Evolutionary conservation across 2,329 filamentous ascomycete genomes (phyloP).

Genomic region (Hymenoscyphus salicellus): DNA sequence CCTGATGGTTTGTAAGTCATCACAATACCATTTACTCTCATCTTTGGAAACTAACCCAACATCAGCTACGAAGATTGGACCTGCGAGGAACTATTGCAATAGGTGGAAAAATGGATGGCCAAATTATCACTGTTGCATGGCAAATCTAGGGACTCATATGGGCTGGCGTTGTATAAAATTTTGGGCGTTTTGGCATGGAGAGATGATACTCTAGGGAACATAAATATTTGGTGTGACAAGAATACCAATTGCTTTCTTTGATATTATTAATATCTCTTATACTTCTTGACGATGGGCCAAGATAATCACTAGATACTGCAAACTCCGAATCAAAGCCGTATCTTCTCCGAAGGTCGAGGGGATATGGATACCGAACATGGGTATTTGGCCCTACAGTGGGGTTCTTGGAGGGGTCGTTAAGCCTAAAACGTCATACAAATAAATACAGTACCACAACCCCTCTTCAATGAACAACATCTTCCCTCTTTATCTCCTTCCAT

Average conservation of each 20-base stretch:
- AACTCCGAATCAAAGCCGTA: no score
- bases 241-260: not conserved
- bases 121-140: conserved; percentile 6
- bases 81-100: conserved; percentile 79
- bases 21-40: not conserved
- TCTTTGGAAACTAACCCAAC: conserved; percentile 7
- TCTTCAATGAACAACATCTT: conserved; percentile 3
- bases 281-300: no score
- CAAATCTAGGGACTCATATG: conserved; percentile 28
- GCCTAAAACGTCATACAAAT: conserved; percentile 29
- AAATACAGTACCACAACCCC: conserved; percentile 2
- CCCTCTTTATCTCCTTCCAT: not conserved
- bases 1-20: conserved; percentile 86
- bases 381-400: no score
- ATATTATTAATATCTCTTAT: not conserved
- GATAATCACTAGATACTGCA: no score
- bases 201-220: not conserved
- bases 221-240: not conserved
- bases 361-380: no score
- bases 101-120: conserved; percentile 11
- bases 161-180: conserved; percentile 31
- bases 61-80: conserved; percentile 93
- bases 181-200: conserved; percentile 26
- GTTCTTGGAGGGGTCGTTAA: conserved; percentile 26
- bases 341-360: no score